phyloP scores from a whole-genome alignment of 2,329 filamentous ascomycete genomes.

The Periconia sp. region DNA sequence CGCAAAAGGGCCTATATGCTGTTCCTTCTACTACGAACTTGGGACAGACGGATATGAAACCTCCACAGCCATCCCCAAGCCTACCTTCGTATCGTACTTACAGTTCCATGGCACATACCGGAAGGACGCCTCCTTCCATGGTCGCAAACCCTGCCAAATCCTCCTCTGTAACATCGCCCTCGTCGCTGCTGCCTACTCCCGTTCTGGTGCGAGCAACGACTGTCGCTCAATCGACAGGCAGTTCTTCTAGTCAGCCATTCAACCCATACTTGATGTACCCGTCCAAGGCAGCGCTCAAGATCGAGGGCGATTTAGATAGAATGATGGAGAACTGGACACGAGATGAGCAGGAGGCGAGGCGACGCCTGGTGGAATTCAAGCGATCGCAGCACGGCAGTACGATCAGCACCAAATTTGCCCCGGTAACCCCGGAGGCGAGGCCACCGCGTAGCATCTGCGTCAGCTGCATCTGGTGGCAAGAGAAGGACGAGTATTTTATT shows the following conservation, averaged over 20 bases:
- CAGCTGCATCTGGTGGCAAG: constrained; percentile 96
- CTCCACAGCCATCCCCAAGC: constrained; percentile 37
- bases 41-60: constrained; percentile 32
- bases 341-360: constrained; percentile 77
- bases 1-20: constrained; percentile 40
- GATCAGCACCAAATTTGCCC: constrained; percentile 76
- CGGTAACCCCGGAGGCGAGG: constrained; percentile 77
- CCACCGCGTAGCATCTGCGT: constrained; percentile 86
- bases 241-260: constrained; percentile 53
- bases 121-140: constrained; percentile 47
- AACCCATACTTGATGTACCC: constrained; percentile 82
- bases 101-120: constrained; percentile 47
- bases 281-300: constrained; percentile 77
- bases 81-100: constrained; percentile 46
- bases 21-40: constrained; percentile 32
- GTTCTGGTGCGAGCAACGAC: constrained; percentile 69
- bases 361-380: constrained; percentile 86
- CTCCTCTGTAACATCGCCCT: constrained; percentile 50
- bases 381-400: constrained; percentile 80
- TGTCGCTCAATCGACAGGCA: constrained; percentile 55
- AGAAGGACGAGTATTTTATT: constrained; percentile 87
- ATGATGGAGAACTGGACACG: constrained; percentile 84
- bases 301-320: constrained; percentile 78
- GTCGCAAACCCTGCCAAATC: constrained; percentile 35
- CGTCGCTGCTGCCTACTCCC: constrained; percentile 51